A percentile compares a stretch with the other conserved stretches of the same genome.
These are phyloP conservation scores for Bipolaris gigantea DNA, from an alignment of 2,329 filamentous ascomycete species.

Conservation along the genomic window DNA sequence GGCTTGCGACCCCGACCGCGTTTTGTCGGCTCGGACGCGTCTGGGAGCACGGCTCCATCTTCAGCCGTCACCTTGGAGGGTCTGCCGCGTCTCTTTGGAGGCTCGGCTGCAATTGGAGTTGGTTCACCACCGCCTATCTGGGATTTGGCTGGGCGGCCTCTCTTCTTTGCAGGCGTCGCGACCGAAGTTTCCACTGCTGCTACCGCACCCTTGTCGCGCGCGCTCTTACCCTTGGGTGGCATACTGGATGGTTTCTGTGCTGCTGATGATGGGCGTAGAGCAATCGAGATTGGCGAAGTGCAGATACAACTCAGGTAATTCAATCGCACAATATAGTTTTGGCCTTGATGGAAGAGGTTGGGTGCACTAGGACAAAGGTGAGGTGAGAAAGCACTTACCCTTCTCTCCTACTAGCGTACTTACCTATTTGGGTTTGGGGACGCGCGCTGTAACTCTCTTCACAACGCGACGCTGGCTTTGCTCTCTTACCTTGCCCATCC, in stretches of 20 bases:
- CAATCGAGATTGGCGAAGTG: background rate
- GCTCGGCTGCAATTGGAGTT: conserved; percentile 3
- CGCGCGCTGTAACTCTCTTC: background rate
- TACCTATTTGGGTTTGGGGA: too few relatives aligned
- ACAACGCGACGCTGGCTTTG: background rate
- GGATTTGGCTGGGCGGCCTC: conserved; percentile 22
- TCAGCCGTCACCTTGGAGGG: conserved; percentile 16
- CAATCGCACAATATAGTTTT: background rate
- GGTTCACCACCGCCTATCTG: background rate
- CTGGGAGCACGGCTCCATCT: conserved; percentile 4
- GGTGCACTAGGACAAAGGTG: background rate
- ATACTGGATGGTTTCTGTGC: conserved; percentile 4
- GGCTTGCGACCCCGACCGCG: conserved; percentile 23
- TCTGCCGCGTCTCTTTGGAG: conserved; percentile 29
- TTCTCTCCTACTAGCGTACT: too few relatives aligned
- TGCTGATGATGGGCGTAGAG: background rate
- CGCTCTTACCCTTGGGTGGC: conserved; percentile 17
- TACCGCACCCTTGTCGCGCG: conserved; percentile 13
- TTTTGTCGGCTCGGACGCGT: conserved; percentile 11
- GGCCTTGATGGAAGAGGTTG: background rate
- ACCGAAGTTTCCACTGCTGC: conserved; percentile 6
- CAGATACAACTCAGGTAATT: background rate
- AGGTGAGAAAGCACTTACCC: too few relatives aligned
- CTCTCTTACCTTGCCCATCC: too few relatives aligned
- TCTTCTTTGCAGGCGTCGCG: conserved; percentile 19